These are phyloP conservation scores for Yamadazyma pseudoaaseri DNA, from an alignment of 1,139 yeast species.

Conservation along the genomic window DNA sequence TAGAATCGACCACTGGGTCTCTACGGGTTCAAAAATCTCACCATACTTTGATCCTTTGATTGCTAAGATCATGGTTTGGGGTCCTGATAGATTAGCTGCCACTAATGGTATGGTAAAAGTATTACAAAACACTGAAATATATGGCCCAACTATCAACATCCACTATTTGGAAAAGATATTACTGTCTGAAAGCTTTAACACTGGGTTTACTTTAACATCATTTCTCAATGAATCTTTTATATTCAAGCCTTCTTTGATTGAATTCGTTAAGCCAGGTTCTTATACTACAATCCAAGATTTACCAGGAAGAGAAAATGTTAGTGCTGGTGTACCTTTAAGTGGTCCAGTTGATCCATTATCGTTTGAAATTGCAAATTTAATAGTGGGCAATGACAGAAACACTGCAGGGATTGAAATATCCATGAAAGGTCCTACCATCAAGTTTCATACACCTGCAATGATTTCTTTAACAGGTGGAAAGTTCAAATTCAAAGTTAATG, in stretches of 20 bases:
- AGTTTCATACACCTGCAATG: constrained; percentile 25
- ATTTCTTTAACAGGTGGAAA: constrained; percentile 27
- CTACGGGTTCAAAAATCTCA: constrained; percentile 32
- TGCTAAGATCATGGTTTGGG: constrained; percentile 38
- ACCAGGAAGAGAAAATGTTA: constrained; percentile 24
- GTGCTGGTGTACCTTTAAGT: constrained; percentile 30
- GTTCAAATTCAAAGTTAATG: constrained; percentile 23
- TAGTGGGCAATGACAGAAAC: constrained; percentile 25
- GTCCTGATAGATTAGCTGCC: constrained; percentile 22
- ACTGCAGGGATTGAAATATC: constrained; percentile 29
- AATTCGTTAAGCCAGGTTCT: constrained; percentile 29
- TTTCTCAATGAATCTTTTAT: constrained; percentile 20
- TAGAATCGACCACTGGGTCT: constrained; percentile 36
- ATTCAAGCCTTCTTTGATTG: constrained; percentile 26
- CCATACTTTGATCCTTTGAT: constrained; percentile 38
- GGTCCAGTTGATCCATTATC: constrained; percentile 33
- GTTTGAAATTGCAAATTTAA: constrained; percentile 30
- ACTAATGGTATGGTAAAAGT: constrained; percentile 23
- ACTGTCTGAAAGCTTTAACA: constrained; percentile 16
- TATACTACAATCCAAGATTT: constrained; percentile 34
- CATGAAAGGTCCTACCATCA: constrained; percentile 28
- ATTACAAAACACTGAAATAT: constrained; percentile 20
- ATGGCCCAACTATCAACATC: constrained; percentile 32
- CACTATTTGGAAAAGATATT: constrained; percentile 27
- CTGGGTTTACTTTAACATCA: constrained; percentile 27